Percentiles rank a stretch among this genome's conserved stretches.
These are phyloP conservation scores for Dendrobium chrysotoxum DNA, from an alignment of 106 monocot species.

Conservation along the genomic window DNA sequence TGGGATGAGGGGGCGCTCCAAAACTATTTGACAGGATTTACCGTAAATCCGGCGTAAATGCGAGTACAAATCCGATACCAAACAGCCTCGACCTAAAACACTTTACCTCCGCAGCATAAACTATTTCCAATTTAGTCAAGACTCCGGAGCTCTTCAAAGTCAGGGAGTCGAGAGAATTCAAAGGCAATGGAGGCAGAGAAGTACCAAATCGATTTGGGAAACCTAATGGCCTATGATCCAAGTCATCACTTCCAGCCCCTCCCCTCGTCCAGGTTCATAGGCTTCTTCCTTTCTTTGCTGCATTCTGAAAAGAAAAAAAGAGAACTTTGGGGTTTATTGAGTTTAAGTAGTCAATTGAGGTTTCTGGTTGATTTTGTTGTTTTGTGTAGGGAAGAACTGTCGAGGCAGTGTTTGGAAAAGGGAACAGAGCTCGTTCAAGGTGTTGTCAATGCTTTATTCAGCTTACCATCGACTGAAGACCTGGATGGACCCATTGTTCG, in stretches of 20 bases:
- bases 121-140: neutral
- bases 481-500: constrained; percentile 55
- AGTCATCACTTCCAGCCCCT: constrained; percentile 47
- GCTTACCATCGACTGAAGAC: constrained; percentile 51
- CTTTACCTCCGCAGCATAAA: too few species aligned
- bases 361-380: neutral
- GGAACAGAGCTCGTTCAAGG: constrained; percentile 65
- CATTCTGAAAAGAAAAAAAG: neutral
- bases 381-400: constrained; percentile 43
- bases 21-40: too few species aligned
- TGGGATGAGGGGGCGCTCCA: too few species aligned
- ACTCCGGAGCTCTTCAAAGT: too few species aligned
- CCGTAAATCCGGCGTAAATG: too few species aligned
- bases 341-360: neutral
- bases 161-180: neutral
- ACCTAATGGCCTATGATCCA: constrained; percentile 68
- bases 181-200: constrained; percentile 18
- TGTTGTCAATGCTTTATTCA: constrained; percentile 56
- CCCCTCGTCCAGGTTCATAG: constrained; percentile 35
- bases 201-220: constrained; percentile 72
- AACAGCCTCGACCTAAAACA: too few species aligned
- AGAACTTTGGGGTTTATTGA: neutral
- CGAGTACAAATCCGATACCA: too few species aligned
- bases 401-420: constrained; percentile 38
- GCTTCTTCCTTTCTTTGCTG: neutral